phyloP scores from a whole-genome alignment of 176 grass and related monocot genomes.

The Poa pratensis region DNA sequence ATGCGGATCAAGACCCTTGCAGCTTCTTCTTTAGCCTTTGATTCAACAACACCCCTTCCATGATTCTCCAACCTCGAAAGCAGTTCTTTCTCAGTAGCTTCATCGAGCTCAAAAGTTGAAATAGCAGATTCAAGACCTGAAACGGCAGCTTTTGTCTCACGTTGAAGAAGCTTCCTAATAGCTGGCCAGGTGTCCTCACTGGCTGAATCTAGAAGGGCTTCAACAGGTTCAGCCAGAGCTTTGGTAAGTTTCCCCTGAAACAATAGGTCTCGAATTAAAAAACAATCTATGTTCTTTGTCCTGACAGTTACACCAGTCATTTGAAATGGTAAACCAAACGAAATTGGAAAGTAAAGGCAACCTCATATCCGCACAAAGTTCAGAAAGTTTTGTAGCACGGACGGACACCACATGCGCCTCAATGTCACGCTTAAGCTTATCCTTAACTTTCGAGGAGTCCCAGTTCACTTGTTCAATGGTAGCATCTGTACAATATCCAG shows the following conservation, averaged over 20 bases:
- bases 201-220: slow-evolving; percentile 87
- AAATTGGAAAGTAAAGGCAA: slow-evolving; percentile 43
- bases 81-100: slow-evolving; percentile 66
- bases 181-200: slow-evolving; percentile 88
- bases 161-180: slow-evolving; percentile 85
- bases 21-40: slow-evolving; percentile 88
- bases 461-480: slow-evolving; percentile 92
- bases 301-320: background rate
- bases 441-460: slow-evolving; percentile 84
- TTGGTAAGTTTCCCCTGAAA: slow-evolving; percentile 78
- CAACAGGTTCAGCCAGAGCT: slow-evolving; percentile 79
- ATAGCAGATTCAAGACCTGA: slow-evolving; percentile 73
- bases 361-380: slow-evolving; percentile 89
- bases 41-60: slow-evolving; percentile 84
- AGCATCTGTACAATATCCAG: slow-evolving; percentile 70
- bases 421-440: slow-evolving; percentile 94
- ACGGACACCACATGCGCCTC: slow-evolving; percentile 82
- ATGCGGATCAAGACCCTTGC: slow-evolving; percentile 84
- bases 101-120: slow-evolving; percentile 77
- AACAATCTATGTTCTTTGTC: background rate
- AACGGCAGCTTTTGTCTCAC: slow-evolving; percentile 73
- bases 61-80: slow-evolving; percentile 70
- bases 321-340: slow-evolving; percentile 14
- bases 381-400: slow-evolving; percentile 72
- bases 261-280: slow-evolving; percentile 31